These are phyloP conservation scores for Sugiyamaella pinicola DNA, from an alignment of 1,139 yeast species.

Conservation along the genomic window DNA sequence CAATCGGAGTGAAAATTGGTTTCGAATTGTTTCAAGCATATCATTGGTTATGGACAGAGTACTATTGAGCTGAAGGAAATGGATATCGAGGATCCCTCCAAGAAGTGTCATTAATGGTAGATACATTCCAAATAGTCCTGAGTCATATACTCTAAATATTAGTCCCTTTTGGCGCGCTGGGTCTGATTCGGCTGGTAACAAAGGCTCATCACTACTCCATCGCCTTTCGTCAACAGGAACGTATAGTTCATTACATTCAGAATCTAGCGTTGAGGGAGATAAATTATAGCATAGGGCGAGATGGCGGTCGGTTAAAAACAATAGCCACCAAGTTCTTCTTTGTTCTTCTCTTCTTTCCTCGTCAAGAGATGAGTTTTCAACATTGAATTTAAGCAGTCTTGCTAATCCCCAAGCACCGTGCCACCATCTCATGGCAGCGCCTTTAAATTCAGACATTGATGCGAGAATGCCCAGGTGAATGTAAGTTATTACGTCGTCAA, in stretches of 20 bases:
- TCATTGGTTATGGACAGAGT: conserved; percentile 22
- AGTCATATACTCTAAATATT: conserved; percentile 27
- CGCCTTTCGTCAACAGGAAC: conserved; percentile 43
- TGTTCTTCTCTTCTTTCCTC: conserved; percentile 46
- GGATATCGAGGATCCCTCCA: conserved; percentile 34
- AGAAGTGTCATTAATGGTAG: conserved; percentile 36
- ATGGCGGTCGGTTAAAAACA: conserved; percentile 47
- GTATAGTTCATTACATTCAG: conserved; percentile 40
- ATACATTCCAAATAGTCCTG: conserved; percentile 36
- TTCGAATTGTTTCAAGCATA: conserved; percentile 24
- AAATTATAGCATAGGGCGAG: conserved; percentile 46
- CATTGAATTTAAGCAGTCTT: conserved; percentile 39
- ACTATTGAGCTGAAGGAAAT: conserved; percentile 29
- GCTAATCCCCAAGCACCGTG: conserved; percentile 44
- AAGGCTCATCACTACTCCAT: conserved; percentile 38
- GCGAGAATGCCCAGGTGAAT: conserved; percentile 46
- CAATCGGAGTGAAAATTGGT: conserved; percentile 21
- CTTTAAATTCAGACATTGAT: conserved; percentile 47
- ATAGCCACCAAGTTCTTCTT: conserved; percentile 48
- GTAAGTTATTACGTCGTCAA: conserved; percentile 46
- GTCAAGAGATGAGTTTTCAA: conserved; percentile 35
- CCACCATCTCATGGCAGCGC: conserved; percentile 48
- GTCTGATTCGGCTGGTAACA: conserved; percentile 34
- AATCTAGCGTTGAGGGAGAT: conserved; percentile 41
- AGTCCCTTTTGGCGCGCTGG: conserved; percentile 31